Percentiles rank a stretch among this genome's conserved stretches.
These are phyloP conservation scores for Xerocomellus chrysenteron DNA, from an alignment of 768 basidiomycete genomes.

Conservation along the genomic window DNA sequence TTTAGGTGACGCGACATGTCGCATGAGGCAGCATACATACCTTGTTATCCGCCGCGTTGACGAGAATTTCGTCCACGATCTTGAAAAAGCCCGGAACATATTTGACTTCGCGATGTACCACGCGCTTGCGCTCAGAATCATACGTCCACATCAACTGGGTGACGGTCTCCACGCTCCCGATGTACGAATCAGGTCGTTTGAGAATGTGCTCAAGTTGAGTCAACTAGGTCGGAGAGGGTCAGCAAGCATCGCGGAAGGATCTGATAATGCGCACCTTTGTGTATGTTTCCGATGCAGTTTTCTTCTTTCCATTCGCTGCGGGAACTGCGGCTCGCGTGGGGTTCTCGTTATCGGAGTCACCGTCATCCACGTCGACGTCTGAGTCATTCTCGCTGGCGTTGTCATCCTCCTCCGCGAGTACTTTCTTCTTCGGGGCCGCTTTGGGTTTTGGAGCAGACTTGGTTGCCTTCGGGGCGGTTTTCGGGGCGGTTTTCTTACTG, in stretches of 20 bases:
- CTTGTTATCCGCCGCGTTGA: slow-evolving; percentile 99
- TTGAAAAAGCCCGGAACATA: slow-evolving; percentile 99
- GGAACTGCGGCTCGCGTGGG: slow-evolving; percentile 25
- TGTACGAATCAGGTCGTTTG: slow-evolving; percentile 91
- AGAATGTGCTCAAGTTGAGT: slow-evolving; percentile 94
- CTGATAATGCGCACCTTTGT: slow-evolving; percentile 62
- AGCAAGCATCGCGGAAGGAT: not conserved
- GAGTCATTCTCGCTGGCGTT: slow-evolving; percentile 52
- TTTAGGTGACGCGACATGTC: not conserved
- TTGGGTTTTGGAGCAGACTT: slow-evolving; percentile 53
- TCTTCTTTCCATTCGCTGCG: slow-evolving; percentile 57
- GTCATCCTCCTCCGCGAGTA: slow-evolving; percentile 62
- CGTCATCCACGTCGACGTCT: slow-evolving; percentile 40
- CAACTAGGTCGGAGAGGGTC: slow-evolving; percentile 50
- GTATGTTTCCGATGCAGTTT: slow-evolving; percentile 89
- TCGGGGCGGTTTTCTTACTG: slow-evolving; percentile 41
- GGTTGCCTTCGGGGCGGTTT: slow-evolving; percentile 40
- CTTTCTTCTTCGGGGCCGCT: slow-evolving; percentile 64
- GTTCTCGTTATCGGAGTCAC: slow-evolving; percentile 41
- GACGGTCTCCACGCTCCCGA: slow-evolving; percentile 90
- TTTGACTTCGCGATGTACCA: slow-evolving; percentile 79
- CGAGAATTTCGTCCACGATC: slow-evolving; percentile 98
- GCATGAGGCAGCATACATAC: slow-evolving; percentile 40
- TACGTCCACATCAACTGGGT: slow-evolving; percentile 93
- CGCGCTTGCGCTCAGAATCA: slow-evolving; percentile 78